These are phyloP conservation scores for Globisporangium paroecandrum DNA, from an alignment of 352 stramenopile species.

Conservation along the genomic window DNA sequence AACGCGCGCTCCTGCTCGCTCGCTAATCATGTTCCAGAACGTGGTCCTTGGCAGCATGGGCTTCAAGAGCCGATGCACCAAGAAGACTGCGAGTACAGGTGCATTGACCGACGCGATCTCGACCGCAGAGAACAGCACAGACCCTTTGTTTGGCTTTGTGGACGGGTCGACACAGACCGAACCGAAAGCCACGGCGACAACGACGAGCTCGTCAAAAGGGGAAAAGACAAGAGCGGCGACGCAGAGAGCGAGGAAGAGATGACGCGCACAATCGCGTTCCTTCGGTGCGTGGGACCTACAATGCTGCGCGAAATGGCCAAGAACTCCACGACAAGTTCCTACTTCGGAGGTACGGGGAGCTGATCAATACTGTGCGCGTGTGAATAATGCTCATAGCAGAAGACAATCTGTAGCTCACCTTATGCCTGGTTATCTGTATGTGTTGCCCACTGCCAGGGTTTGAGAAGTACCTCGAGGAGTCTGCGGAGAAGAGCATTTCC, in stretches of 20 bases:
- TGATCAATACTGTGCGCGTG: not conserved
- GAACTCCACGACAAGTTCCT: constrained; percentile 35
- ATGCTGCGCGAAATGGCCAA: constrained; percentile 63
- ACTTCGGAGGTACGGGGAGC: constrained; percentile 37
- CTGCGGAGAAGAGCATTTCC: constrained; percentile 55
- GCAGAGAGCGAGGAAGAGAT: constrained; percentile 36
- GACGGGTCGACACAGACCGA: constrained; percentile 50
- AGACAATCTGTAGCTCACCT: not conserved
- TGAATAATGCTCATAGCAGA: not conserved
- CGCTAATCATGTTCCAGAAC: constrained; percentile 52
- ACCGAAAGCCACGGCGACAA: constrained; percentile 23
- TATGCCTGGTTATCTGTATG: not conserved
- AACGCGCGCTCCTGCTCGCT: not conserved
- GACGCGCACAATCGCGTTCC: constrained; percentile 29
- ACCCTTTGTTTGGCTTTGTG: constrained; percentile 33
- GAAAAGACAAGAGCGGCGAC: constrained; percentile 18
- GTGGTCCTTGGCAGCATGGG: constrained; percentile 40
- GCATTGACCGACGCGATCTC: constrained; percentile 33
- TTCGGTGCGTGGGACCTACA: constrained; percentile 38
- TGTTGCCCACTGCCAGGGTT: constrained; percentile 29
- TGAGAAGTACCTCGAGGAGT: constrained; percentile 55
- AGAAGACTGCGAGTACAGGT: constrained; percentile 26
- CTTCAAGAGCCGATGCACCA: constrained; percentile 54
- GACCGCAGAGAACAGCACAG: constrained; percentile 32
- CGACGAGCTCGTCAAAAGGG: constrained; percentile 17